phyloP scores from a whole-genome alignment of 1,139 yeast species.

The Geotrichum australiense region DNA sequence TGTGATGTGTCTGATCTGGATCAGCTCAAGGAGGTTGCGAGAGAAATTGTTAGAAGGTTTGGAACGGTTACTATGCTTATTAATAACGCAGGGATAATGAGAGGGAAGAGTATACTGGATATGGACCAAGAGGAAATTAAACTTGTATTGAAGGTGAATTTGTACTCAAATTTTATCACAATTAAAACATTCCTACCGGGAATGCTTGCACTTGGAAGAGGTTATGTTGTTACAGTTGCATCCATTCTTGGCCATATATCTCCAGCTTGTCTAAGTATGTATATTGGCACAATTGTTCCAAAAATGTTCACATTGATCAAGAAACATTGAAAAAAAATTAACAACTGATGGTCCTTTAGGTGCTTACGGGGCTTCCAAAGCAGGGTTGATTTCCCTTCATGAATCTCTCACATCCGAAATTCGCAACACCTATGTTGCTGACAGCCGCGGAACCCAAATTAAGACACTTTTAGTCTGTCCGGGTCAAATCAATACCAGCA shows the following conservation, averaged over 20 bases:
- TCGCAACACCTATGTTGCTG: constrained; percentile 28
- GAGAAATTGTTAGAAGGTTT: constrained; percentile 26
- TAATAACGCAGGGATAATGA: constrained; percentile 72
- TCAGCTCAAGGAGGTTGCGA: constrained; percentile 34
- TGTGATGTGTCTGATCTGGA: constrained; percentile 61
- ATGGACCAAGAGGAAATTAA: constrained; percentile 53
- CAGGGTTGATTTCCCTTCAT: constrained; percentile 77
- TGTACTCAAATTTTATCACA: constrained; percentile 62
- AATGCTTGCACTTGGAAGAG: constrained; percentile 57
- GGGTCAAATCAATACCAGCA: constrained; percentile 68
- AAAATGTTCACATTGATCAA: too few relatives aligned
- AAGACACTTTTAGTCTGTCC: constrained; percentile 75
- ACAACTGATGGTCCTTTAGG: constrained; percentile 19
- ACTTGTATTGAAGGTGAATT: constrained; percentile 54
- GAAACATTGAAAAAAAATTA: background rate
- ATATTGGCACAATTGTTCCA: background rate
- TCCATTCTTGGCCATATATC: constrained; percentile 79
- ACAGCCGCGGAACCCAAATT: constrained; percentile 39
- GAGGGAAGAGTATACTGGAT: constrained; percentile 51
- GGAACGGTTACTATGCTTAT: constrained; percentile 63
- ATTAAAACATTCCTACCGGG: constrained; percentile 64
- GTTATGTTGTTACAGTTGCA: constrained; percentile 73
- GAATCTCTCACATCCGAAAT: constrained; percentile 72
- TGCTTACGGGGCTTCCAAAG: constrained; percentile 85
- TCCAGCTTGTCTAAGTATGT: constrained; percentile 60